phyloP scores from a whole-genome alignment of 2,329 filamentous ascomycete genomes.

The Aspergillus ochraceus region DNA sequence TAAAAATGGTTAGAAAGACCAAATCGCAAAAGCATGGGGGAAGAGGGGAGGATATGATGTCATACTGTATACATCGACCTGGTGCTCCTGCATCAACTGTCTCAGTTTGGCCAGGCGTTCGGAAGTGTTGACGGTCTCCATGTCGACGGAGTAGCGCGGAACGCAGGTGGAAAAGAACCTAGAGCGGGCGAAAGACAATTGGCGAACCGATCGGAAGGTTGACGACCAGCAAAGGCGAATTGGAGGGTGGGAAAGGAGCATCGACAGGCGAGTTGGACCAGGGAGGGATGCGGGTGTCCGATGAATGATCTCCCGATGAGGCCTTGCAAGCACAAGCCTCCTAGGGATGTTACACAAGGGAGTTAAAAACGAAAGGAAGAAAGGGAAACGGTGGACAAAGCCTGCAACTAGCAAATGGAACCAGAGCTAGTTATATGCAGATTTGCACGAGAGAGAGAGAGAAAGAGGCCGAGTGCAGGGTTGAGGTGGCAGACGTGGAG shows the following conservation, averaged over 20 bases:
- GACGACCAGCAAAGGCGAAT: conserved; percentile 31
- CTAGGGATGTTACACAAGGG: conserved; percentile 9
- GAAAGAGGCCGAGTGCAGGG: conserved; percentile 7
- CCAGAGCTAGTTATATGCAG: conserved; percentile 2
- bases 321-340: conserved; percentile 10
- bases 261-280: conserved; percentile 23
- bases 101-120: conserved; percentile 74
- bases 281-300: conserved; percentile 18
- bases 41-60: conserved; percentile 17
- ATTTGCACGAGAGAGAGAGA: not conserved
- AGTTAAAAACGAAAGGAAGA: conserved; percentile 1
- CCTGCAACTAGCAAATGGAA: not conserved
- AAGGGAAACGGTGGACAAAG: not conserved
- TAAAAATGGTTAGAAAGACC: conserved; percentile 32
- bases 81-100: conserved; percentile 80
- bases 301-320: conserved; percentile 10
- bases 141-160: conserved; percentile 51
- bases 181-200: conserved; percentile 25
- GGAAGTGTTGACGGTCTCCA: conserved; percentile 78
- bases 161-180: conserved; percentile 41
- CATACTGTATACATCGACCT: conserved; percentile 89
- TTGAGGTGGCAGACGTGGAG: conserved; percentile 4
- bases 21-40: conserved; percentile 13
- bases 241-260: conserved; percentile 35
- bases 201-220: conserved; percentile 28